Base-by-base conservation (phyloP, 306 rosid species). In the Trifolium fragiferum region DNA sequence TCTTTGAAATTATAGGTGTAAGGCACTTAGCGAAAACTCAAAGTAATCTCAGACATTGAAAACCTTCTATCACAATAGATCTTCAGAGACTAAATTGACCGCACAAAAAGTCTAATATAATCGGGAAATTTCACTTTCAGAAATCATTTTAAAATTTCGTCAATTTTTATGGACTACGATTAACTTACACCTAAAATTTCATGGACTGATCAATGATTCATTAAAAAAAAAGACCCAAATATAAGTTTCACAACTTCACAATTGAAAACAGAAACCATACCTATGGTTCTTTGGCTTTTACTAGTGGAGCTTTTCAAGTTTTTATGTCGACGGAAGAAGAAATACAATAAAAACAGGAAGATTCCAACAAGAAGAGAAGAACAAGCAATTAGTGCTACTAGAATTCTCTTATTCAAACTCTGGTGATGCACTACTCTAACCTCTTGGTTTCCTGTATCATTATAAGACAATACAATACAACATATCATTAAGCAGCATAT, bases 311-410 rank as follows among this genome's bases (percentile, higher is more conserved):
- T 66, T 69, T 76, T 83, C 44, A 41, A 63, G 37, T 27, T 67
- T 70, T 75, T 84, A 57, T 73, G 86, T 82, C 88, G 82, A 74
- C 60, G 76, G 47, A 89, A 73, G 89, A 97, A 89, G 66, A 80
- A 73, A 78, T 78, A 88, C 65, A 80, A 60, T 30, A 89, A 77
- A 66, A 79, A 73, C 23, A 93, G 72, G 79, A 91, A 82, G 58
- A 87, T 73, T 81, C 81, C 92, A 60, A 82, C 91, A 70, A 93
- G 91, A 63, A 89, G 85, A 71, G 88, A 61, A 76, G 96, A 91
- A 83, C 87, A 85, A 79, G 86, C 82, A 85, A 89, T 76, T 27
- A 91, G 84, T 21, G 90, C 89, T 51, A 88, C 40, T 25, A 91
- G 90, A 85, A 91, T 85, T 69, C 77, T 86, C 83, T 84, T 89